Evolutionary conservation across 1,284 basidiomycete species (phyloP).

Genomic region (Apiotrichum veenhuisii): DNA sequence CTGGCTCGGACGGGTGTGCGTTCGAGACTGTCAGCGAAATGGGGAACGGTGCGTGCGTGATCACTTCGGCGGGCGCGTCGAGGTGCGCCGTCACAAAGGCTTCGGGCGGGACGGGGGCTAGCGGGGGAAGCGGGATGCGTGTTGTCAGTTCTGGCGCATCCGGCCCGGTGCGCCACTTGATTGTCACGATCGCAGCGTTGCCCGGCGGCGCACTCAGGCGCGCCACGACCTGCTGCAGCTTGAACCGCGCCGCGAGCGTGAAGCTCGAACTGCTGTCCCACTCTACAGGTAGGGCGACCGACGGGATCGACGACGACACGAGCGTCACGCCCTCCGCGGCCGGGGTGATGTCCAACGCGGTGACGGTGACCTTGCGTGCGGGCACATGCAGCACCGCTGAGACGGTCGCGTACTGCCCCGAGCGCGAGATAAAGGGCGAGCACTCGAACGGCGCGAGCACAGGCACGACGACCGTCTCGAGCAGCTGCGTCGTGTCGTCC

Average conservation of each 20-base stretch:
- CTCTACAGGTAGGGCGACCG: background rate
- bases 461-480: constrained; percentile 28
- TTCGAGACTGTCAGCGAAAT: constrained; percentile 36
- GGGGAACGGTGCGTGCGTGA: constrained; percentile 30
- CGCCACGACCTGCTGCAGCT: background rate
- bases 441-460: constrained; percentile 31
- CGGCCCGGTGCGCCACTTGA: constrained; percentile 13
- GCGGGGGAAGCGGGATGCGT: constrained; percentile 26
- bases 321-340: constrained; percentile 17
- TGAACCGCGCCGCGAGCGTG: constrained; percentile 25
- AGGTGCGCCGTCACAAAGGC: constrained; percentile 33
- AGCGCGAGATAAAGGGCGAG: constrained; percentile 11
- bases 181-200: constrained; percentile 1
- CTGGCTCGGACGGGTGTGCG: constrained; percentile 32
- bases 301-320: constrained; percentile 9
- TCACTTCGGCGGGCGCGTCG: constrained; percentile 15
- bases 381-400: constrained; percentile 9
- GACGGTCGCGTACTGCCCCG: background rate
- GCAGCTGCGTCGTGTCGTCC: constrained; percentile 15
- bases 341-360: background rate
- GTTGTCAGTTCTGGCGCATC: constrained; percentile 2
- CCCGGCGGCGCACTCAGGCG: background rate
- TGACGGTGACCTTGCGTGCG: background rate
- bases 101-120: constrained; percentile 26
- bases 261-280: constrained; percentile 21